These are phyloP conservation scores for Cutaneotrichosporon sp. DNA, from an alignment of 1,284 basidiomycete genomes.

Conservation along the genomic window DNA sequence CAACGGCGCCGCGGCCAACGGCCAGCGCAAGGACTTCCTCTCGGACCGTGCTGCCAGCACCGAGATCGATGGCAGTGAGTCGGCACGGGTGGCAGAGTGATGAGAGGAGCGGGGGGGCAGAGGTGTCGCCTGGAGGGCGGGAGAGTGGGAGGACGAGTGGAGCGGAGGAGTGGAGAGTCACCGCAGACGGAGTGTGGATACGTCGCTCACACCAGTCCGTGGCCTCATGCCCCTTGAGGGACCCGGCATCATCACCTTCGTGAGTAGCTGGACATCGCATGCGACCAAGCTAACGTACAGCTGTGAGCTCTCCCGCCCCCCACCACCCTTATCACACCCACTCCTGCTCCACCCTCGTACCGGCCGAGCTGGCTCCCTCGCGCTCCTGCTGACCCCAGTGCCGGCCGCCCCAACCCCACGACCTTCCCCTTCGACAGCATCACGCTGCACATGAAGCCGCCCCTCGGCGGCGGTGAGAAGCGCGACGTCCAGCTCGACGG, in stretches of 20 bases:
- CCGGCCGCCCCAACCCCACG: conserved; percentile 73
- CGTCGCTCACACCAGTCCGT: conserved; percentile 54
- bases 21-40: conserved; percentile 23
- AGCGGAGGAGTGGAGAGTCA: not conserved
- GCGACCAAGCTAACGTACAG: conserved; percentile 2
- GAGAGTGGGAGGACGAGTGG: too few relatives aligned
- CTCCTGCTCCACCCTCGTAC: too few relatives aligned
- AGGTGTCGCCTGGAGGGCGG: too few relatives aligned
- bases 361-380: too few relatives aligned
- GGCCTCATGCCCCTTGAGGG: conserved; percentile 74
- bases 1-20: conserved; percentile 11
- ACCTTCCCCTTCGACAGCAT: conserved; percentile 87
- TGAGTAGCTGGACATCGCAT: conserved; percentile 45
- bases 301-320: conserved; percentile 30
- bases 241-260: conserved; percentile 80
- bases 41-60: conserved; percentile 31
- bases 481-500: conserved; percentile 60
- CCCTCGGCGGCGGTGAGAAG: conserved; percentile 51
- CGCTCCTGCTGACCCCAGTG: conserved; percentile 41
- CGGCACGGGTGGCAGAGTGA: not conserved
- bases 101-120: not conserved
- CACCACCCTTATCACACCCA: too few relatives aligned
- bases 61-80: conserved; percentile 44
- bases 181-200: not conserved
- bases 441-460: conserved; percentile 58